phyloP scores from a whole-genome alignment of 2,329 filamentous ascomycete genomes.

The Amauroascus verrucosus region DNA sequence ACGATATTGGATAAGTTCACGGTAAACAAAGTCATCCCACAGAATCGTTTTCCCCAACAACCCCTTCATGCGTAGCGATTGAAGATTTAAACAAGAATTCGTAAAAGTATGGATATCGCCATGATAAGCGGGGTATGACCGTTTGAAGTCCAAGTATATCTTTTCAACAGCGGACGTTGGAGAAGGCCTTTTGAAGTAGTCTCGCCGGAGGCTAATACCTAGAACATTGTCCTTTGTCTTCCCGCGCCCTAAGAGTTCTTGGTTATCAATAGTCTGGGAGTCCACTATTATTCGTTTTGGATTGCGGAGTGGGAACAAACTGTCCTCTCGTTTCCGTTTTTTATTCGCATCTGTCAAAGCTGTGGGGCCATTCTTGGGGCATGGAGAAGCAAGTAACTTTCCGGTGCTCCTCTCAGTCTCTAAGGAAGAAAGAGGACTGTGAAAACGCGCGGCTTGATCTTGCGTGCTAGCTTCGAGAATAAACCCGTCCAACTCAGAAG shows the following conservation, averaged over 20 bases:
- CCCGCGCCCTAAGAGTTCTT: neutral
- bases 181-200: neutral
- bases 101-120: slow-evolving; percentile 33
- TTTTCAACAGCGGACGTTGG: slow-evolving; percentile 7
- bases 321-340: slow-evolving; percentile 1
- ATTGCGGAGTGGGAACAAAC: neutral
- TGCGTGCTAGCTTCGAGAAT: neutral
- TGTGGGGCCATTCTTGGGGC: neutral
- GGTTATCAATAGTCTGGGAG: neutral
- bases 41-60: slow-evolving; percentile 29
- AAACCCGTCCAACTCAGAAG: slow-evolving; percentile 10
- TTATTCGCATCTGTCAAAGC: neutral
- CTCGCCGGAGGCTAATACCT: neutral
- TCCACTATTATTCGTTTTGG: slow-evolving; percentile 1
- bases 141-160: slow-evolving; percentile 31
- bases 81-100: slow-evolving; percentile 30
- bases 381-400: neutral
- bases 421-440: neutral
- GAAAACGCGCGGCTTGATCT: neutral
- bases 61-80: slow-evolving; percentile 24
- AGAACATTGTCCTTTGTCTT: neutral
- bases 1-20: slow-evolving; percentile 31
- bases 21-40: slow-evolving; percentile 40
- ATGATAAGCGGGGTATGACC: slow-evolving; percentile 31
- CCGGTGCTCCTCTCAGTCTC: neutral